A percentile compares a stretch with the other conserved stretches of the same genome.
Evolutionary conservation across 1,284 basidiomycete species (phyloP).

Genomic region (Puccinia novopanici): DNA sequence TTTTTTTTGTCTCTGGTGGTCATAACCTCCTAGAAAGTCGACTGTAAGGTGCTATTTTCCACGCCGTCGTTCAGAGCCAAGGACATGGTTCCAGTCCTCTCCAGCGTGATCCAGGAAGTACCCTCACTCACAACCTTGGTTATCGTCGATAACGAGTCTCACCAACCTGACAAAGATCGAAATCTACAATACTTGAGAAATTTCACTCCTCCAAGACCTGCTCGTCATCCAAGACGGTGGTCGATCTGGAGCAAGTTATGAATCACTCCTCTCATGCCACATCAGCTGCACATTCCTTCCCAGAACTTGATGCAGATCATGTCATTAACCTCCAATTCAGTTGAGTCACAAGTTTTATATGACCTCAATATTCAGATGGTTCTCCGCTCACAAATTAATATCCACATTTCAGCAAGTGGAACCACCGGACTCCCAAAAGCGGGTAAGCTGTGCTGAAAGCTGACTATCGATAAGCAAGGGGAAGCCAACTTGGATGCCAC

Average conservation of each 20-base stretch:
- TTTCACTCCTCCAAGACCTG: background rate
- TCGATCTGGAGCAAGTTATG: slow-evolving; percentile 24
- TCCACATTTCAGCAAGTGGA: slow-evolving; percentile 9
- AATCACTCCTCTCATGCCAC: background rate
- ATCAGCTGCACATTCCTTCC: background rate
- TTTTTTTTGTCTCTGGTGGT: background rate
- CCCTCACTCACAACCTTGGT: slow-evolving; percentile 12
- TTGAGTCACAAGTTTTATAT: slow-evolving; percentile 30
- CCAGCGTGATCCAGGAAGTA: slow-evolving; percentile 14
- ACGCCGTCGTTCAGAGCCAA: slow-evolving; percentile 29
- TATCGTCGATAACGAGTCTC: slow-evolving; percentile 22
- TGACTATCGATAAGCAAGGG: background rate
- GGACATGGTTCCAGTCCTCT: slow-evolving; percentile 20
- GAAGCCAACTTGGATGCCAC: background rate
- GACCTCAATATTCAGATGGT: background rate
- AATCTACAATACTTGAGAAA: background rate
- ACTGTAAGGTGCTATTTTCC: slow-evolving; percentile 32
- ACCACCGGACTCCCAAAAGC: slow-evolving; percentile 34
- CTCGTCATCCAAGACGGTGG: background rate
- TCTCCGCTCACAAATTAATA: background rate
- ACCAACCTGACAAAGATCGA: slow-evolving; percentile 4
- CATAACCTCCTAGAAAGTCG: slow-evolving; percentile 28
- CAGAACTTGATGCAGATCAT: slow-evolving; percentile 7
- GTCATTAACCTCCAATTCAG: slow-evolving; percentile 46
- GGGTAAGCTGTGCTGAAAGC: background rate